These are phyloP conservation scores for Aspergillus carlsbadensis DNA, from an alignment of 495 filamentous ascomycete species.

Conservation along the genomic window DNA sequence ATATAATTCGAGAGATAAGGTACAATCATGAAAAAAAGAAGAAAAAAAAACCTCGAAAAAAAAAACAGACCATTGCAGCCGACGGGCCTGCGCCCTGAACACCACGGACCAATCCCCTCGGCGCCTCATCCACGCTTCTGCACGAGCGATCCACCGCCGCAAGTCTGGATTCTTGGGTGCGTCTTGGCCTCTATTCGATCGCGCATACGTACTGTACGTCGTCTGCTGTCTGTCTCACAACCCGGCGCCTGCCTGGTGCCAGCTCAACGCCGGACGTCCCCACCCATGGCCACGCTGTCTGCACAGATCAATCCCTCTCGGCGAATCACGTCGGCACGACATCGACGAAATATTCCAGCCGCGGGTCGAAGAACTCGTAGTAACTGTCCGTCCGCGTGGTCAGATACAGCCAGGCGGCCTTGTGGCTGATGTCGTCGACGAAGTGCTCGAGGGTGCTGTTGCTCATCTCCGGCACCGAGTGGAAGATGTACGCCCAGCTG, in stretches of 20 bases:
- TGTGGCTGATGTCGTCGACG: conserved; percentile 9
- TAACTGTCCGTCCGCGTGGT: conserved; percentile 5
- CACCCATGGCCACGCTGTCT: too few species aligned
- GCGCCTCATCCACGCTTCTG: not conserved
- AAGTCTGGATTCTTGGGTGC: not conserved
- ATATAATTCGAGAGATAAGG: not conserved
- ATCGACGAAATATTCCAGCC: conserved; percentile 8
- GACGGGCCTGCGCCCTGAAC: not conserved
- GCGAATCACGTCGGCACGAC: conserved; percentile 7
- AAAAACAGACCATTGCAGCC: not conserved
- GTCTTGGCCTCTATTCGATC: too few species aligned
- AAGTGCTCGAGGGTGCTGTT: conserved; percentile 4
- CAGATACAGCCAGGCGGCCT: conserved; percentile 15
- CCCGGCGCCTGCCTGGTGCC: too few species aligned
- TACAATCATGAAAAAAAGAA: too few species aligned
- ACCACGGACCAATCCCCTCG: not conserved
- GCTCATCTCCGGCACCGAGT: conserved; percentile 9
- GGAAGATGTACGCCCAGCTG: conserved; percentile 15
- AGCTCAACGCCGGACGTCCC: not conserved
- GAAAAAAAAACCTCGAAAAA: too few species aligned
- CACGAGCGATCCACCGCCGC: not conserved
- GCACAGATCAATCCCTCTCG: not conserved
- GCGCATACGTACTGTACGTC: too few species aligned
- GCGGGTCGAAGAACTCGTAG: conserved; percentile 14
- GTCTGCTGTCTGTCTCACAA: too few species aligned